Evolutionary conservation across 2,329 filamentous ascomycete genomes (phyloP).

Genomic region (Xylaria sp.): DNA sequence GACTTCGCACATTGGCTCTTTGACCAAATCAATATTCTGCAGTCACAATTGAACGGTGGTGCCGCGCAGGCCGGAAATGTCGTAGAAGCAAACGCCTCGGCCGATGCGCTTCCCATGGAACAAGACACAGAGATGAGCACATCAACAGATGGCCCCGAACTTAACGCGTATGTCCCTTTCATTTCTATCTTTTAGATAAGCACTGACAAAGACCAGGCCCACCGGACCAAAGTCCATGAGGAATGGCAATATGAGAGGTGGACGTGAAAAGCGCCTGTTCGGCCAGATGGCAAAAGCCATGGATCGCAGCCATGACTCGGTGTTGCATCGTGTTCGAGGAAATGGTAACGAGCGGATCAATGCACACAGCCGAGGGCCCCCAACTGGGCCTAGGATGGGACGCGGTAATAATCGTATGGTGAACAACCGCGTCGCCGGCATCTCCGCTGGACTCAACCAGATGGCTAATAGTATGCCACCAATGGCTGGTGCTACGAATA

Average conservation of each 20-base stretch:
- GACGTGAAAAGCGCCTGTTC: constrained; percentile 80
- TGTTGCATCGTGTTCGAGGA: constrained; percentile 79
- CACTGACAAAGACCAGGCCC: constrained; percentile 67
- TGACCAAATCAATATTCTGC: constrained; percentile 75
- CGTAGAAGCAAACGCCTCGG: constrained; percentile 31
- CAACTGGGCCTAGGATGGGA: constrained; percentile 71
- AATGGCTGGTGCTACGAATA: constrained; percentile 46
- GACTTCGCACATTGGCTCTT: constrained; percentile 96
- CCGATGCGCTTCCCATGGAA: constrained; percentile 45
- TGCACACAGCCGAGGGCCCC: constrained; percentile 71
- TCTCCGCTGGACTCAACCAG: constrained; percentile 53
- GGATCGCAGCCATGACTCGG: constrained; percentile 76
- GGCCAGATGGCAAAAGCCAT: constrained; percentile 84
- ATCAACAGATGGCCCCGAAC: constrained; percentile 50
- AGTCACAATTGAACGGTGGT: constrained; percentile 64
- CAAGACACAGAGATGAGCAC: constrained; percentile 79
- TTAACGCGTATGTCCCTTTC: constrained; percentile 62
- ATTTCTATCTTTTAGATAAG: constrained; percentile 1
- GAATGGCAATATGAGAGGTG: constrained; percentile 54
- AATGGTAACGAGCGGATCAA: constrained; percentile 81
- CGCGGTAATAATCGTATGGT: constrained; percentile 57
- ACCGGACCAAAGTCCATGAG: constrained; percentile 97
- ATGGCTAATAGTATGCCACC: constrained; percentile 49
- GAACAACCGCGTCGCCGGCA: constrained; percentile 56
- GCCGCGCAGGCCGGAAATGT: constrained; percentile 40